A percentile compares a stretch with the other conserved stretches of the same genome.
Evolutionary conservation across 768 basidiomycete species (phyloP).

Genomic region (Mycena chlorophos): DNA sequence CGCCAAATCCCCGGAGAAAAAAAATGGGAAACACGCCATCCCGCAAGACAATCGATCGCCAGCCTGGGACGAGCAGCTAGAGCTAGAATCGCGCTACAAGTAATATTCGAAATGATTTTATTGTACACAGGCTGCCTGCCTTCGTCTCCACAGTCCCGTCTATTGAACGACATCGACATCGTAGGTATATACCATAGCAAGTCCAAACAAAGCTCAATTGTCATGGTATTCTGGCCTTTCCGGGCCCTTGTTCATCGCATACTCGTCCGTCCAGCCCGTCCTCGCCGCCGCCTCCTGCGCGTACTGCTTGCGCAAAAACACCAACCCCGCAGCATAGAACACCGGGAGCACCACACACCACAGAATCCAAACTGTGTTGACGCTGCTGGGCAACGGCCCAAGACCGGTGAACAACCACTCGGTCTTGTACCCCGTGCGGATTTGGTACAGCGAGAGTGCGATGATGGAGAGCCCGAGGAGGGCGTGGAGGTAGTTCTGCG

Average conservation of each 20-base stretch:
- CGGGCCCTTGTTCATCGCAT: conserved; percentile 1
- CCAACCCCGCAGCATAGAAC: conserved; percentile 43
- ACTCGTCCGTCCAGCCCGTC: conserved; percentile 13
- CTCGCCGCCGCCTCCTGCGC: conserved; percentile 38
- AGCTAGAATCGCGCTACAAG: too few species aligned
- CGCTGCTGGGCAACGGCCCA: conserved; percentile 34
- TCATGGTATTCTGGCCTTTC: not conserved
- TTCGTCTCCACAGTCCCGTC: too few species aligned
- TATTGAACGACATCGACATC: too few species aligned
- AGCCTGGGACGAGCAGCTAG: too few species aligned
- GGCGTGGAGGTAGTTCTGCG: conserved; percentile 61
- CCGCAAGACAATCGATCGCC: too few species aligned
- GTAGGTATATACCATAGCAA: too few species aligned
- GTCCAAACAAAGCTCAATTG: not conserved
- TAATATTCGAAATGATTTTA: too few species aligned
- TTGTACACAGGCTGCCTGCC: too few species aligned
- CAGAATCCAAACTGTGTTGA: conserved; percentile 45
- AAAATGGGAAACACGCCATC: too few species aligned
- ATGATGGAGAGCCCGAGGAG: conserved; percentile 52
- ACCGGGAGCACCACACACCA: conserved; percentile 53
- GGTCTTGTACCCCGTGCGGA: conserved; percentile 42
- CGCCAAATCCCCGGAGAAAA: too few species aligned
- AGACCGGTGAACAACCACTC: conserved; percentile 57
- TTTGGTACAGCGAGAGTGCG: conserved; percentile 51
- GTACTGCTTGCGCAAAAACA: conserved; percentile 48